Conservation (phyloP, 2,329 filamentous ascomycete species). For the Talaromyces amestolkiae region DNA sequence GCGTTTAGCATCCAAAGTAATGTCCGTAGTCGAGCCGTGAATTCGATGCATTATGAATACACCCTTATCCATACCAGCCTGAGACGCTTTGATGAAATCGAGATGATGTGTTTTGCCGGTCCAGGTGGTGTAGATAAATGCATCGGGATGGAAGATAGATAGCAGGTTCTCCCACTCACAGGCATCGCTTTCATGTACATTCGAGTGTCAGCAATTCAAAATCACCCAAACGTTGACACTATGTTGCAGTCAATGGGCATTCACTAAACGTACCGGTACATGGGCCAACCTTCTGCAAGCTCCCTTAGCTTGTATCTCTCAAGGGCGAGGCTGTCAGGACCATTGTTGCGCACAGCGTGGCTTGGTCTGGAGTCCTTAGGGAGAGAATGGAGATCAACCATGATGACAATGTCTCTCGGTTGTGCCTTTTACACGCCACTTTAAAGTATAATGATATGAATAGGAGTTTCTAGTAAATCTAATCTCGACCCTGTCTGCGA, state of each 20-base stretch:
- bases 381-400: slow-evolving; percentile 38
- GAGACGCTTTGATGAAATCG: slow-evolving; percentile 51
- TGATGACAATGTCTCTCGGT: slow-evolving; percentile 19
- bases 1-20: slow-evolving; percentile 38
- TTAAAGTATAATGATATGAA: neutral
- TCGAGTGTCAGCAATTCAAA: neutral
- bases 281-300: slow-evolving; percentile 52
- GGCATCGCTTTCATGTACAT: slow-evolving; percentile 36
- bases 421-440: neutral
- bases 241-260: neutral
- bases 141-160: slow-evolving; percentile 51
- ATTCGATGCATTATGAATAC: slow-evolving; percentile 58
- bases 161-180: slow-evolving; percentile 55
- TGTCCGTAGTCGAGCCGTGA: slow-evolving; percentile 46
- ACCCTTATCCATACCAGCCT: slow-evolving; percentile 51
- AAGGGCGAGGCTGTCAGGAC: slow-evolving; percentile 43
- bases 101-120: slow-evolving; percentile 43
- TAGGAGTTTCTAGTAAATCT: too few species aligned
- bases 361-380: slow-evolving; percentile 38
- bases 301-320: slow-evolving; percentile 51
- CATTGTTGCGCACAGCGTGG: slow-evolving; percentile 49
- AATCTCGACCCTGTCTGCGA: too few species aligned
- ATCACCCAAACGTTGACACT: neutral
- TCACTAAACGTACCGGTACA: slow-evolving; percentile 33
- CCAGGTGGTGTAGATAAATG: slow-evolving; percentile 54